Percentiles rank a stretch among this genome's conserved stretches.
phyloP scores from a whole-genome alignment of 176 grass and related monocot species.

The Eleusine coracana region DNA sequence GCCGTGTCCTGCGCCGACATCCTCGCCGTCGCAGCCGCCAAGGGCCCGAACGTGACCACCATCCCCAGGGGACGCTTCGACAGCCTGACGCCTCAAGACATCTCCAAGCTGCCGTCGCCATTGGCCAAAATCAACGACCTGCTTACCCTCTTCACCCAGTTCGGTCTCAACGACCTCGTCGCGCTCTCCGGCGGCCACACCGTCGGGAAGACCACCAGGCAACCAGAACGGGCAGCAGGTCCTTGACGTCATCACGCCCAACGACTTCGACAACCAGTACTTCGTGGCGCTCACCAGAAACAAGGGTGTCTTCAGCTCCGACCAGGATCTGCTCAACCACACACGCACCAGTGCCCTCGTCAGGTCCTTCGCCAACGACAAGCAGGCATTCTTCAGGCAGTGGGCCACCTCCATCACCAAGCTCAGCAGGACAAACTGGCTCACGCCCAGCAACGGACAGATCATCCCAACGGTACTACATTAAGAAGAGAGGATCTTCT shows the following conservation, averaged over 20 bases:
- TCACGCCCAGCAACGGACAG: not conserved
- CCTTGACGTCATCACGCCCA: constrained; percentile 26
- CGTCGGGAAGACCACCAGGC: constrained; percentile 35
- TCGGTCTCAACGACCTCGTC: constrained; percentile 18
- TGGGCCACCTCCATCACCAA: not conserved
- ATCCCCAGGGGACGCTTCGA: too few species aligned
- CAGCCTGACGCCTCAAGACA: too few species aligned
- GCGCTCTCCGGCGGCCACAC: constrained; percentile 67
- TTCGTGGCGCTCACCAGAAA: not conserved
- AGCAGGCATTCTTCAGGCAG: not conserved
- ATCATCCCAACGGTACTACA: too few species aligned
- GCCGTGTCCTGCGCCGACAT: constrained; percentile 87
- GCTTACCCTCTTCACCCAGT: too few species aligned
- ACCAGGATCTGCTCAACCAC: constrained; percentile 21
- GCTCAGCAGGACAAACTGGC: not conserved
- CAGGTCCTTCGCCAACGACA: not conserved
- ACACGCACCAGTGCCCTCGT: not conserved
- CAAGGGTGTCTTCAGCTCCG: constrained; percentile 31
- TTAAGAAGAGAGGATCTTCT: too few species aligned
- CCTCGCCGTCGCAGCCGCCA: constrained; percentile 28
- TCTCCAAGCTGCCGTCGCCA: too few species aligned
- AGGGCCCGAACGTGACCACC: too few species aligned
- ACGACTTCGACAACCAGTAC: constrained; percentile 50
- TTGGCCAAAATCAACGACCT: too few species aligned
- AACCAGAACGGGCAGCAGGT: not conserved